Percentiles rank a stretch among this genome's conserved stretches.
Conservation (phyloP, 2,329 filamentous ascomycete genomes). For the Orbilia blumenaviensis region DNA sequence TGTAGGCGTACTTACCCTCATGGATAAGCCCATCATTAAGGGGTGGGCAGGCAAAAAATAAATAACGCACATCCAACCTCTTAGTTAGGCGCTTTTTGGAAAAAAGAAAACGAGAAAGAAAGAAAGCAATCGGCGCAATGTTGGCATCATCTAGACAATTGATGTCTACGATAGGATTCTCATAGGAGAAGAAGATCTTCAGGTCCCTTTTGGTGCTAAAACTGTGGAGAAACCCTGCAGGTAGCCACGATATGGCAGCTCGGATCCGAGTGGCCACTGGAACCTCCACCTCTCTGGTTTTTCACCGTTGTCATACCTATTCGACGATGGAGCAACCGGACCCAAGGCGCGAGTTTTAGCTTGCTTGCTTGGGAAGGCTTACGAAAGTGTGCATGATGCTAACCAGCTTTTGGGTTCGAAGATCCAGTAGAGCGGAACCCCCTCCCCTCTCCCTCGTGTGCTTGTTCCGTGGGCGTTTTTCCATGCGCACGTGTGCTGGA, state of each 20-base stretch:
- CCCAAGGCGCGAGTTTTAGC: conserved; percentile 4
- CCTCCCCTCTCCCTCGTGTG: not conserved
- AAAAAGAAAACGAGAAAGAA: not conserved
- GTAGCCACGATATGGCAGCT: conserved; percentile 13
- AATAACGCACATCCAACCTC: conserved; percentile 36
- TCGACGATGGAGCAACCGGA: conserved; percentile 6
- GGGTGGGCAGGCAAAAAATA: conserved; percentile 5
- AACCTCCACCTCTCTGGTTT: not conserved
- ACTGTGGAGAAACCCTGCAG: conserved; percentile 29
- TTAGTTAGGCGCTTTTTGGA: no score
- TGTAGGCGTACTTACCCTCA: conserved; percentile 7
- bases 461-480: conserved; percentile 4
- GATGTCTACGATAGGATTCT: not conserved
- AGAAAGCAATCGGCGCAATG: not conserved
- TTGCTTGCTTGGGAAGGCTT: conserved; percentile 1
- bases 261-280: conserved; percentile 30
- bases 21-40: not conserved
- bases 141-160: not conserved
- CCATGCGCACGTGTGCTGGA: conserved; percentile 36
- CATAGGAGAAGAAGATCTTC: conserved; percentile 5
- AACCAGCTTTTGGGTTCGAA: conserved; percentile 29
- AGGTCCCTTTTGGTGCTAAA: not conserved
- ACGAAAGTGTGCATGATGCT: conserved; percentile 41
- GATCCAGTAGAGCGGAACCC: conserved; percentile 41
- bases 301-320: conserved; percentile 15